A percentile compares a stretch with the other conserved stretches of the same genome.
Conservation (phyloP, 148 eudicot genomes). For the Oxyria digyna region DNA sequence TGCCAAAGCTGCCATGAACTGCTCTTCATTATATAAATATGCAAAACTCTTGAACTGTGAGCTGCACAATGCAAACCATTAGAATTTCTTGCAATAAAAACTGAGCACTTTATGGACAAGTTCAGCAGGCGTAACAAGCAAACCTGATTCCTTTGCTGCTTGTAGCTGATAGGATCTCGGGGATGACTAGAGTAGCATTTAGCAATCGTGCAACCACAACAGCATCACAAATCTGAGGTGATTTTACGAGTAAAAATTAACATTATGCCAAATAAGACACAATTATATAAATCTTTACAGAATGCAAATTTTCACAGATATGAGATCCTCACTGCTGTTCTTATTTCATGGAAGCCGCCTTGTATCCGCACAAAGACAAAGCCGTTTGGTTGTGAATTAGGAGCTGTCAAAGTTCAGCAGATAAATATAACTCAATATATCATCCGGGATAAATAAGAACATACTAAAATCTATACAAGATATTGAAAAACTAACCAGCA, state of each 20-base stretch:
- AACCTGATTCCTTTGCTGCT: constrained; percentile 94
- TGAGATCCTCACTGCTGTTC: constrained; percentile 59
- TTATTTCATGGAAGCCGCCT: constrained; percentile 88
- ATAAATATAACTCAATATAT: constrained; percentile 16
- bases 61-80: constrained; percentile 32
- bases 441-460: constrained; percentile 8
- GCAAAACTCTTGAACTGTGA: constrained; percentile 88
- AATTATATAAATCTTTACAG: not conserved
- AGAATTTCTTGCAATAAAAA: not conserved
- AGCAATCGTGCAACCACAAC: constrained; percentile 76
- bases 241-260: not conserved
- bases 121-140: not conserved
- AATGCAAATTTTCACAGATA: not conserved
- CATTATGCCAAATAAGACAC: not conserved
- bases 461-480: not conserved
- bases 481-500: constrained; percentile 23
- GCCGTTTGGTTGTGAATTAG: constrained; percentile 46
- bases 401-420: constrained; percentile 48
- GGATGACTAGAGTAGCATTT: constrained; percentile 86
- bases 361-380: constrained; percentile 72
- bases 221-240: constrained; percentile 61
- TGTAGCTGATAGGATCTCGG: constrained; percentile 85
- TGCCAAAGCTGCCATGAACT: constrained; percentile 63
- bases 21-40: constrained; percentile 82
- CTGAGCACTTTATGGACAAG: not conserved